Conservation (phyloP, 768 basidiomycete genomes). For the Psilocybe sp. region DNA sequence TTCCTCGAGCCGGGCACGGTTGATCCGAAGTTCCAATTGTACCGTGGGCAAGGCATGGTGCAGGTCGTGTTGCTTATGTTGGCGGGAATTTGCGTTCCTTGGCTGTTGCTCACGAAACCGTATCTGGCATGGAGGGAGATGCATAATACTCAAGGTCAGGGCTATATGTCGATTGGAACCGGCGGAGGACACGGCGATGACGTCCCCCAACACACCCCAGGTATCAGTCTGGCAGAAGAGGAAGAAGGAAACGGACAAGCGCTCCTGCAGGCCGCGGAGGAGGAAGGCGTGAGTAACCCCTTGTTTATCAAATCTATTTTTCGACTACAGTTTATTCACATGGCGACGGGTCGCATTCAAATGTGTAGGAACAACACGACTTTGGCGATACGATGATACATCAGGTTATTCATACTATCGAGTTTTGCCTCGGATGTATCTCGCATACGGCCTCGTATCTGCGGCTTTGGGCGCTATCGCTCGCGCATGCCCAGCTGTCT, state of each 20-base stretch:
- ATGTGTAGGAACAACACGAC: conserved; percentile 73
- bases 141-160: conserved; percentile 76
- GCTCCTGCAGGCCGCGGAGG: conserved; percentile 67
- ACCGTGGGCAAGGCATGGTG: conserved; percentile 81
- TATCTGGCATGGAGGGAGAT: conserved; percentile 91
- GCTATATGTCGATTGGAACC: conserved; percentile 71
- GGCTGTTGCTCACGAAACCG: conserved; percentile 91
- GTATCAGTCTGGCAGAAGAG: conserved; percentile 69
- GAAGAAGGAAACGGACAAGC: conserved; percentile 79
- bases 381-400: conserved; percentile 95
- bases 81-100: conserved; percentile 88
- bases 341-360: conserved; percentile 3
- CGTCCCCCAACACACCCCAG: conserved; percentile 47
- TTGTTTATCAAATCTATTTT: conserved; percentile 6
- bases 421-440: conserved; percentile 98
- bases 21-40: conserved; percentile 66
- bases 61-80: conserved; percentile 77
- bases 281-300: conserved; percentile 65
- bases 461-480: conserved; percentile 94
- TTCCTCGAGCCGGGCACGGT: conserved; percentile 88
- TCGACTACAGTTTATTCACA: conserved; percentile 11
- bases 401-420: conserved; percentile 98
- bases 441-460: conserved; percentile 95
- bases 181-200: conserved; percentile 59
- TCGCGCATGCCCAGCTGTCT: conserved; percentile 96